A percentile compares a stretch with the other conserved stretches of the same genome.
Evolutionary conservation across 257 asterid species (phyloP).

Genomic region (Lithospermum erythrorhizon): DNA sequence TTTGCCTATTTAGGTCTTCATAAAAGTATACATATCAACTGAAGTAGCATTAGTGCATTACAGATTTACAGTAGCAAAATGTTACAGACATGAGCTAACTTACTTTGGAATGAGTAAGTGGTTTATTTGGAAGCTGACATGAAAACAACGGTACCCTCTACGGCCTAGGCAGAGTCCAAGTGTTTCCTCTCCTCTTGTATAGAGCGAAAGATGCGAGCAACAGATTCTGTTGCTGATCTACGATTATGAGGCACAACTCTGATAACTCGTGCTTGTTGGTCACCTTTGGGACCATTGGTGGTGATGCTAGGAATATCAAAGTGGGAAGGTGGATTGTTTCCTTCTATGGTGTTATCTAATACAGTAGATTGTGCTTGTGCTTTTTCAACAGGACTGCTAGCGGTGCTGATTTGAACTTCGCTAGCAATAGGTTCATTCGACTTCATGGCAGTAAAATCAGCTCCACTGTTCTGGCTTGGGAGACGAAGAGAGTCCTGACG

Average conservation of each 20-base stretch:
- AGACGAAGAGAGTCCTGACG: slow-evolving; percentile 11
- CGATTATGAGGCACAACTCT: slow-evolving; percentile 71
- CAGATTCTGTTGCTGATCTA: slow-evolving; percentile 63
- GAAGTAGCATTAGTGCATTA: neutral
- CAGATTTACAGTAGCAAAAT: neutral
- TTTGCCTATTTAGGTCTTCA: neutral
- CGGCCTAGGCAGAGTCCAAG: slow-evolving; percentile 16
- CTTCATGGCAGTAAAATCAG: slow-evolving; percentile 9
- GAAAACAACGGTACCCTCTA: slow-evolving; percentile 7
- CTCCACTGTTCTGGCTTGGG: slow-evolving; percentile 20
- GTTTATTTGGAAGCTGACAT: neutral
- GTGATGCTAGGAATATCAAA: slow-evolving; percentile 9
- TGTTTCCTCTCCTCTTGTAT: slow-evolving; percentile 80
- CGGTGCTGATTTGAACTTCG: slow-evolving; percentile 54
- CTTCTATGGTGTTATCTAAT: slow-evolving; percentile 15
- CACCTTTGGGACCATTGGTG: slow-evolving; percentile 13
- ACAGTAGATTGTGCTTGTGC: slow-evolving; percentile 1
- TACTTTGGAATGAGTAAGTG: neutral
- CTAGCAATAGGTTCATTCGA: slow-evolving; percentile 20
- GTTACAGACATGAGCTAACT: slow-evolving; percentile 5
- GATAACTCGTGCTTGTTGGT: slow-evolving; percentile 37
- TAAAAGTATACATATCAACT: neutral
- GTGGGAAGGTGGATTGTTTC: slow-evolving; percentile 40
- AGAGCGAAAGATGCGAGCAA: slow-evolving; percentile 69
- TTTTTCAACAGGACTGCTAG: slow-evolving; percentile 43